Percentiles rank a stretch among this genome's conserved stretches.
Conservation (phyloP, 768 basidiomycete species). For the Serendipita indica region DNA sequence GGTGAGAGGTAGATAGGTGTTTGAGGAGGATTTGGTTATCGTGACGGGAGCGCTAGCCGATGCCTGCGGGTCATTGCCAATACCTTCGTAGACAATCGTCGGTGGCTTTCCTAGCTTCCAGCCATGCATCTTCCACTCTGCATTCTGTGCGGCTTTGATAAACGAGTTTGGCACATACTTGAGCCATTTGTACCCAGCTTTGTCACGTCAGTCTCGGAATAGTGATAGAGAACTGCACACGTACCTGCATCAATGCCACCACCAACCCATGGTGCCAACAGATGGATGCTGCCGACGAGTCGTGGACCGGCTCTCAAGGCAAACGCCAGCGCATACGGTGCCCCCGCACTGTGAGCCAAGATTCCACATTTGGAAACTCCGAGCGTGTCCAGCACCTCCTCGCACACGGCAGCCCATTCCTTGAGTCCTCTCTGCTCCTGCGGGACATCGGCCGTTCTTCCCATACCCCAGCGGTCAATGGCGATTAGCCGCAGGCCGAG, state of each 20-base stretch:
- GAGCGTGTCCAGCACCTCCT: slow-evolving; percentile 74
- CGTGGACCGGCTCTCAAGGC: slow-evolving; percentile 61
- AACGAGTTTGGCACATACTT: slow-evolving; percentile 91
- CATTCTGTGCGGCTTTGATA: slow-evolving; percentile 87
- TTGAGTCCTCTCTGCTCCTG: slow-evolving; percentile 60
- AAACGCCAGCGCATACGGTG: slow-evolving; percentile 84
- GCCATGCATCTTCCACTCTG: slow-evolving; percentile 92
- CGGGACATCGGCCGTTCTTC: slow-evolving; percentile 53
- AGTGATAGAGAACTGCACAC: slow-evolving; percentile 21
- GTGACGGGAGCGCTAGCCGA: background rate
- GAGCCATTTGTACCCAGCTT: slow-evolving; percentile 87
- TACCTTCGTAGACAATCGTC: slow-evolving; percentile 66
- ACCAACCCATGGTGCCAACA: slow-evolving; percentile 95
- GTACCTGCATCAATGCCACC: slow-evolving; percentile 65
- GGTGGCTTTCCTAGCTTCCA: slow-evolving; percentile 98
- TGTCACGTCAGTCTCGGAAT: background rate
- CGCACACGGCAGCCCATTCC: slow-evolving; percentile 83
- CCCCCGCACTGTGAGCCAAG: slow-evolving; percentile 91
- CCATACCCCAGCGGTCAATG: slow-evolving; percentile 92
- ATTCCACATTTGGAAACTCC: slow-evolving; percentile 68
- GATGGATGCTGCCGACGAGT: slow-evolving; percentile 67
- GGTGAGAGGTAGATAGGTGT: slow-evolving; percentile 2
- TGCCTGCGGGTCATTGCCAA: slow-evolving; percentile 52
- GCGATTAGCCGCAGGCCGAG: slow-evolving; percentile 80
- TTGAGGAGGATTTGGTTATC: background rate